Percentiles rank a stretch among this genome's conserved stretches.
phyloP scores from a whole-genome alignment of 805 yeast species.

The Wickerhamiella occidentalis region DNA sequence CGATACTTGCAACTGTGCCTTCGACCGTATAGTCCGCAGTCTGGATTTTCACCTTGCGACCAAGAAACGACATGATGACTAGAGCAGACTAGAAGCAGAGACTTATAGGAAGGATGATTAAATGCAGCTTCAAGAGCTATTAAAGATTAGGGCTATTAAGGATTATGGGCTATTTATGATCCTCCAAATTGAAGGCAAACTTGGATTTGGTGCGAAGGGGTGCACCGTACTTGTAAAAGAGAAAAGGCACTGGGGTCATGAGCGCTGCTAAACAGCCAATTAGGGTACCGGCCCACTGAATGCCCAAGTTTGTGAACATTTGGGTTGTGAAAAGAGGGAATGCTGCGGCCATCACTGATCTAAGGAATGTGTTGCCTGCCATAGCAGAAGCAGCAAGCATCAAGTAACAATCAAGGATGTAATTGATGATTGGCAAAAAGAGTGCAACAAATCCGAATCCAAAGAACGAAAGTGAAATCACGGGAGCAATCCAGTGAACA shows the following conservation, averaged over 20 bases:
- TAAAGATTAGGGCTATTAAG: too few species aligned
- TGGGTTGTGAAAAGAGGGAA: conserved; percentile 61
- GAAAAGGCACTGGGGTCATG: conserved; percentile 55
- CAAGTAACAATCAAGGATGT: conserved; percentile 59
- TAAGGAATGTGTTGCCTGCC: conserved; percentile 59
- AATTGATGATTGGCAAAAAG: conserved; percentile 58
- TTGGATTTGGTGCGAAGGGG: conserved; percentile 44
- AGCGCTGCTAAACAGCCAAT: conserved; percentile 48
- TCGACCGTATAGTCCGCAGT: conserved; percentile 14
- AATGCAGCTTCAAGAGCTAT: too few species aligned
- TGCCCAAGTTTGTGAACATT: conserved; percentile 58
- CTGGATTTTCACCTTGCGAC: conserved; percentile 20
- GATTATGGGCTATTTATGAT: neutral
- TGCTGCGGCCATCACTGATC: conserved; percentile 56
- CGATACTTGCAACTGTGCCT: conserved; percentile 15
- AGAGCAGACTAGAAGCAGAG: neutral
- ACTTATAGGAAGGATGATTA: too few species aligned
- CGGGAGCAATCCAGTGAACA: conserved; percentile 77
- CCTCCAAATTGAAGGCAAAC: conserved; percentile 32
- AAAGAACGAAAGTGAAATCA: conserved; percentile 48
- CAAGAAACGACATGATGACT: conserved; percentile 18
- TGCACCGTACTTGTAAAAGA: conserved; percentile 50
- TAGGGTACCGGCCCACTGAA: conserved; percentile 68
- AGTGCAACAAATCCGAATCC: conserved; percentile 60
- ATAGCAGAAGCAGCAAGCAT: conserved; percentile 66